Conservation (phyloP, 148 eudicot genomes). For the Chenopodium berlandieri region DNA sequence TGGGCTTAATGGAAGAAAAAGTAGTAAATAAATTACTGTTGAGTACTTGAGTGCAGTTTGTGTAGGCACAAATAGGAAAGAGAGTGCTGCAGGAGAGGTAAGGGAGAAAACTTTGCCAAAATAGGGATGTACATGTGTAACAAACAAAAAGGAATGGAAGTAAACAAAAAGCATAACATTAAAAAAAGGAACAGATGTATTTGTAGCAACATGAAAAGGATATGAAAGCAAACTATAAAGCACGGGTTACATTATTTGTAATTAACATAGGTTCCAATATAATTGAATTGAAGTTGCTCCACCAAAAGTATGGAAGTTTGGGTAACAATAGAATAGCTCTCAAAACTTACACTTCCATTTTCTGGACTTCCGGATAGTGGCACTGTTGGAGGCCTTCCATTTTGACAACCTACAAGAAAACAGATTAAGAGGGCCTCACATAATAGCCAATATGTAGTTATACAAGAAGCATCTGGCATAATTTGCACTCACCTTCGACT, state of each 20-base stretch:
- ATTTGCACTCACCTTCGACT: conserved; percentile 61
- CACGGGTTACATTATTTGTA: background rate
- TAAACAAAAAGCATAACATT: too few species aligned
- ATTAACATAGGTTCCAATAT: background rate
- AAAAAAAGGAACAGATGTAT: background rate
- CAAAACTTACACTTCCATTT: conserved; percentile 70
- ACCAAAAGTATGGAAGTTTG: background rate
- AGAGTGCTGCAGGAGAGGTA: too few species aligned
- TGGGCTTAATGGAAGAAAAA: too few species aligned
- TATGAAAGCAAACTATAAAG: background rate
- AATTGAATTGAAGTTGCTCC: background rate
- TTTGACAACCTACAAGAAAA: conserved; percentile 56
- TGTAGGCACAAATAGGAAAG: too few species aligned
- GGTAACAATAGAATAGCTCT: background rate
- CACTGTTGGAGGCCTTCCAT: conserved; percentile 49
- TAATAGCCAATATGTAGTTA: background rate
- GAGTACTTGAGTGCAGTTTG: too few species aligned
- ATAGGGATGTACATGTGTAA: too few species aligned
- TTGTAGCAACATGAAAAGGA: background rate
- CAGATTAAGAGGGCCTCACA: conserved; percentile 3
- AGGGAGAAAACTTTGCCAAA: too few species aligned
- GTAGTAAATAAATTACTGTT: too few species aligned
- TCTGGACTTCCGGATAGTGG: conserved; percentile 53
- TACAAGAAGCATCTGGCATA: conserved; percentile 5
- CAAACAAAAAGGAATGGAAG: too few species aligned